Conservation (phyloP, 2,329 filamentous ascomycete genomes). For the Alternaria solani region DNA sequence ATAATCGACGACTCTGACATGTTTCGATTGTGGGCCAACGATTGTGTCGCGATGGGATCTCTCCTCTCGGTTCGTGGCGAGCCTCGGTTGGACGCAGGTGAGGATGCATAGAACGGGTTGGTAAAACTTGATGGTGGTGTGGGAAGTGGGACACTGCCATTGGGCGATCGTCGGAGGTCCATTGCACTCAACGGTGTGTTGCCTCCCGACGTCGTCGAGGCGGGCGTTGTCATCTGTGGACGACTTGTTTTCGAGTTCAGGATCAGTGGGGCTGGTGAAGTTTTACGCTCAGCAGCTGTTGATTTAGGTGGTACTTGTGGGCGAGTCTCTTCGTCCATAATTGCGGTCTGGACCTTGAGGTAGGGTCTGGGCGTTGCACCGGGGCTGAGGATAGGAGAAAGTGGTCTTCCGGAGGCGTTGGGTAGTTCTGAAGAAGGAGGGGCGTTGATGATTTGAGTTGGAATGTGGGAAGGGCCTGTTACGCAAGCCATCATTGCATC, state of each 20-base stretch:
- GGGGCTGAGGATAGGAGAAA: conserved; percentile 48
- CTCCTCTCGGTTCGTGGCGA: conserved; percentile 46
- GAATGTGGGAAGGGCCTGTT: conserved; percentile 45
- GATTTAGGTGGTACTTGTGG: conserved; percentile 51
- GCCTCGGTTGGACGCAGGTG: conserved; percentile 39
- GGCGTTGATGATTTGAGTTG: conserved; percentile 25
- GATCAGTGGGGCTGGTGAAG: conserved; percentile 44
- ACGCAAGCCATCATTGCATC: conserved; percentile 52
- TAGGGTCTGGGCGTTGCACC: conserved; percentile 37
- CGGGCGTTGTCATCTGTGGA: conserved; percentile 43
- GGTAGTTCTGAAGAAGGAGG: conserved; percentile 26
- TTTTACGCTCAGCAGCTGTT: conserved; percentile 43
- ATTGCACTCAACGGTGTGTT: conserved; percentile 38
- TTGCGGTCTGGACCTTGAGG: conserved; percentile 45
- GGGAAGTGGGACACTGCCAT: conserved; percentile 34
- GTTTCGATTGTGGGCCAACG: conserved; percentile 42
- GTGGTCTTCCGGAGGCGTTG: conserved; percentile 20
- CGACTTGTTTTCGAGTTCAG: conserved; percentile 44
- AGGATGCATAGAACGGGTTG: conserved; percentile 43
- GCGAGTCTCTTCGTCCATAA: conserved; percentile 28
- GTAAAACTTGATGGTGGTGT: conserved; percentile 45
- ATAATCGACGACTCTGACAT: conserved; percentile 51
- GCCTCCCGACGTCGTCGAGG: conserved; percentile 35
- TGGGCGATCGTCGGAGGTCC: conserved; percentile 45
- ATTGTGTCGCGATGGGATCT: conserved; percentile 37